Evolutionary conservation across 2,329 filamentous ascomycete species (phyloP).

Genomic region (Paradendryphiella salina): DNA sequence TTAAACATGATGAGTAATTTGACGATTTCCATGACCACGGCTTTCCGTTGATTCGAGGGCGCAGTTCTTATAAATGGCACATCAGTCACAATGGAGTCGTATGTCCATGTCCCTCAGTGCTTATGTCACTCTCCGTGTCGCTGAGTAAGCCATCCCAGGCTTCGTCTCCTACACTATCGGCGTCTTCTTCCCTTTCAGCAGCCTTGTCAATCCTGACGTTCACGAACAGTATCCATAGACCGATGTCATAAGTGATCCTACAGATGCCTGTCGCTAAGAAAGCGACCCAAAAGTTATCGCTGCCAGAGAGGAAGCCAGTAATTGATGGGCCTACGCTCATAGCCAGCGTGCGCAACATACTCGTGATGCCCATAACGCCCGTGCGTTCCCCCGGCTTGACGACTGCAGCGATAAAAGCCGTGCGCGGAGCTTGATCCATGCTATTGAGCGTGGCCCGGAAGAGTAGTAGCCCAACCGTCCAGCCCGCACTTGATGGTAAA

Average conservation of each 20-base stretch:
- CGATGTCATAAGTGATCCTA: conserved; percentile 45
- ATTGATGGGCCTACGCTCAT: conserved; percentile 52
- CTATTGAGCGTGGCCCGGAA: conserved; percentile 65
- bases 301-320: conserved; percentile 44
- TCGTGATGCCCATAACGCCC: conserved; percentile 71
- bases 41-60: conserved; percentile 18
- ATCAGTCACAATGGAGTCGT: conserved; percentile 16
- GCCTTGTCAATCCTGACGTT: conserved; percentile 40
- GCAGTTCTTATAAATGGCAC: conserved; percentile 12
- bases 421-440: conserved; percentile 70
- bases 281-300: conserved; percentile 44
- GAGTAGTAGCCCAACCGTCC: conserved; percentile 61
- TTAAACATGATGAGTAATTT: conserved; percentile 20
- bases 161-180: conserved; percentile 31
- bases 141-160: conserved; percentile 40
- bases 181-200: conserved; percentile 21
- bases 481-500: conserved; percentile 54
- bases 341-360: conserved; percentile 63
- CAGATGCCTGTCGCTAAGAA: conserved; percentile 45
- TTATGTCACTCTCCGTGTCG: conserved; percentile 33
- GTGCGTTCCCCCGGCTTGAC: conserved; percentile 67
- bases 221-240: conserved; percentile 45
- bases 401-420: conserved; percentile 68
- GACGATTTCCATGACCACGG: conserved; percentile 20
- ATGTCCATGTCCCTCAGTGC: conserved; percentile 20